Conservation (phyloP, 768 basidiomycete species). For the Leucocoprinus birnbaumii region DNA sequence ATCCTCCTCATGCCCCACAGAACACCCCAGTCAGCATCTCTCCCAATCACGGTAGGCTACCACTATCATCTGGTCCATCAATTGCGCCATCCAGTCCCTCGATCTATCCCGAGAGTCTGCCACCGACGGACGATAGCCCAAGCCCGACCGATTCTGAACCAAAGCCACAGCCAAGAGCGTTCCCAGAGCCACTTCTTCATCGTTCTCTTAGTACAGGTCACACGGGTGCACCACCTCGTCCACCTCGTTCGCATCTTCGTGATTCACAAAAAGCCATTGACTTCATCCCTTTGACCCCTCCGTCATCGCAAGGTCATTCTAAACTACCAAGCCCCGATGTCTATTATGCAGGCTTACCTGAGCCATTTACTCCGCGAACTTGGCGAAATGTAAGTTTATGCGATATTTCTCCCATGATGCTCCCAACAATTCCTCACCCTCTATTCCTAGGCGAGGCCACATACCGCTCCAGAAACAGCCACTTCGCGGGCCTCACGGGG, state of each 20-base stretch:
- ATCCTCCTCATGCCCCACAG: slow-evolving; percentile 18
- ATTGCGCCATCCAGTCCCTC: slow-evolving; percentile 46
- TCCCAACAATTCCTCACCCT: background rate
- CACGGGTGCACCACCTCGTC: slow-evolving; percentile 13
- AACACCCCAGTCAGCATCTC: slow-evolving; percentile 15
- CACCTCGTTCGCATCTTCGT: slow-evolving; percentile 21
- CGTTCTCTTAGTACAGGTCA: slow-evolving; percentile 7
- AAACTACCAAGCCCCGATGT: background rate
- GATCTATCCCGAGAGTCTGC: slow-evolving; percentile 44
- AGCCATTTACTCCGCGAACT: slow-evolving; percentile 3
- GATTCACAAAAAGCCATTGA: slow-evolving; percentile 11
- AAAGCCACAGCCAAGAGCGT: background rate
- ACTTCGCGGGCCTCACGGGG: background rate
- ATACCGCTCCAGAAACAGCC: slow-evolving; percentile 1
- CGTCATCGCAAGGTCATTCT: slow-evolving; percentile 1
- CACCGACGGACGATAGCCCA: slow-evolving; percentile 28
- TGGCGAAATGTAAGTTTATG: slow-evolving; percentile 8
- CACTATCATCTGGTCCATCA: slow-evolving; percentile 17
- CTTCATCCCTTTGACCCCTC: slow-evolving; percentile 12
- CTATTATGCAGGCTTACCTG: background rate
- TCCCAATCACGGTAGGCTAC: background rate
- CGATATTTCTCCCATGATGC: background rate
- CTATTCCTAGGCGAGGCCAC: slow-evolving; percentile 9
- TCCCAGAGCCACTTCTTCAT: slow-evolving; percentile 6
- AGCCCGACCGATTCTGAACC: slow-evolving; percentile 10